Conservation (phyloP, 768 basidiomycete genomes). For the Podaxis carcinomalis region DNA sequence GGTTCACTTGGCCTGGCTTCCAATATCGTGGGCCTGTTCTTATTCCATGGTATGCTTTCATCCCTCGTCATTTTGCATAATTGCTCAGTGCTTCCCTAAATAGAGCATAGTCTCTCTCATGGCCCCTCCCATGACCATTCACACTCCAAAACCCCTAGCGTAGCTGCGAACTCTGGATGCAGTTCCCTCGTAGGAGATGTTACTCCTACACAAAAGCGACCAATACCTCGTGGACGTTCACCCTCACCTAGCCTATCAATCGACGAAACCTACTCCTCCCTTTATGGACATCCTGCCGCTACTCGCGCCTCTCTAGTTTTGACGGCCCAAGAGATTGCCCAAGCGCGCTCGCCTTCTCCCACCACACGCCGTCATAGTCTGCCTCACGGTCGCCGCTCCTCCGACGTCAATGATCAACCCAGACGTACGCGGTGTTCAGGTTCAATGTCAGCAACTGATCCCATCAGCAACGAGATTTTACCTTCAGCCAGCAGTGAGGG, state of each 20-base stretch:
- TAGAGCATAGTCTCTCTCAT: constrained; percentile 70
- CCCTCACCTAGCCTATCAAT: constrained; percentile 23
- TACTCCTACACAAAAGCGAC: constrained; percentile 28
- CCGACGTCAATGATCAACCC: constrained; percentile 18
- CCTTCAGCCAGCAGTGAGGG: neutral
- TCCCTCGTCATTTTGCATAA: constrained; percentile 7
- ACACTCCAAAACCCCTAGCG: constrained; percentile 32
- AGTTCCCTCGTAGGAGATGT: constrained; percentile 16
- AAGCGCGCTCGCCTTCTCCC: constrained; percentile 45
- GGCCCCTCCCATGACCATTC: constrained; percentile 33
- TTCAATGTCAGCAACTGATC: constrained; percentile 1
- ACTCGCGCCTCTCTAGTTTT: constrained; percentile 73
- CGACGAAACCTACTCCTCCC: constrained; percentile 46
- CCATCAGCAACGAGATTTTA: neutral
- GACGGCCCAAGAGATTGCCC: constrained; percentile 79
- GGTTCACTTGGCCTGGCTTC: constrained; percentile 86
- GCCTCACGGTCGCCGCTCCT: constrained; percentile 22
- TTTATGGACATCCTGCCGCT: constrained; percentile 72
- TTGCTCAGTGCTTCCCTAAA: neutral
- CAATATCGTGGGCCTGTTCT: constrained; percentile 88
- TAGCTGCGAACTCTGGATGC: constrained; percentile 21
- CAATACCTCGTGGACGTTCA: constrained; percentile 21
- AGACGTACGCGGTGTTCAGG: neutral
- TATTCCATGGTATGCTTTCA: constrained; percentile 79
- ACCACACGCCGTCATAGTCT: constrained; percentile 21